These are phyloP conservation scores for Penicillium occitanis DNA, from an alignment of 2,329 filamentous ascomycete species.

Conservation along the genomic window DNA sequence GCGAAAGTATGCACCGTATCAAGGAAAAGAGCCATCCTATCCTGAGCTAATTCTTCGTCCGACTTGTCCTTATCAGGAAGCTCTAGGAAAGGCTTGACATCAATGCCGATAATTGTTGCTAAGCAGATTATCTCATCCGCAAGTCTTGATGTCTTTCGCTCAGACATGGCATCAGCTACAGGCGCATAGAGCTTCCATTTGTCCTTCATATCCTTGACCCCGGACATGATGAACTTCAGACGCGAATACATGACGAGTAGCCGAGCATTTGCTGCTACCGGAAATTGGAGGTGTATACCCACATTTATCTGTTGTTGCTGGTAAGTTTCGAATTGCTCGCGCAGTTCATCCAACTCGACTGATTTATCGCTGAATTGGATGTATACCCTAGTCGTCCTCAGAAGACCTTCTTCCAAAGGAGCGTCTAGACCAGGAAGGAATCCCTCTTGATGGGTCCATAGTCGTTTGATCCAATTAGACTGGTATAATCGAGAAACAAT, in stretches of 20 bases:
- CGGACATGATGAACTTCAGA: neutral
- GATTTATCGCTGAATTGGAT: slow-evolving; percentile 22
- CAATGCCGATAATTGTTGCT: slow-evolving; percentile 20
- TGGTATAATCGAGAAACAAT: slow-evolving; percentile 21
- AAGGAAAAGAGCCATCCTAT: slow-evolving; percentile 20
- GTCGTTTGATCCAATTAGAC: slow-evolving; percentile 23
- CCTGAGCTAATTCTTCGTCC: slow-evolving; percentile 1
- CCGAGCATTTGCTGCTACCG: neutral
- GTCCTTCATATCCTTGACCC: neutral
- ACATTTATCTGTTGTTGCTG: neutral
- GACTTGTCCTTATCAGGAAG: slow-evolving; percentile 12
- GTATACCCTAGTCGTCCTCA: neutral
- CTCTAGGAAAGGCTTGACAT: neutral
- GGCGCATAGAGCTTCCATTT: slow-evolving; percentile 20
- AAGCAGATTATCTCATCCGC: slow-evolving; percentile 23
- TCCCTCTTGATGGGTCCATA: slow-evolving; percentile 25
- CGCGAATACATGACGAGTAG: neutral
- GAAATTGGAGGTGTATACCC: slow-evolving; percentile 1
- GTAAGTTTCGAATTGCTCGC: neutral
- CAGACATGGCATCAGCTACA: slow-evolving; percentile 17
- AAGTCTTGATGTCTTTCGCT: slow-evolving; percentile 21
- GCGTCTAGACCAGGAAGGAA: slow-evolving; percentile 15
- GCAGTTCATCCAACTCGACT: neutral
- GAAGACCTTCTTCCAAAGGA: no score
- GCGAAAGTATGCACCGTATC: slow-evolving; percentile 13